Evolutionary conservation across 164 flowering plant species (phyloP), one percentile per base, ranked within the genome.

Genomic region (Nymphaea thermarum): DNA sequence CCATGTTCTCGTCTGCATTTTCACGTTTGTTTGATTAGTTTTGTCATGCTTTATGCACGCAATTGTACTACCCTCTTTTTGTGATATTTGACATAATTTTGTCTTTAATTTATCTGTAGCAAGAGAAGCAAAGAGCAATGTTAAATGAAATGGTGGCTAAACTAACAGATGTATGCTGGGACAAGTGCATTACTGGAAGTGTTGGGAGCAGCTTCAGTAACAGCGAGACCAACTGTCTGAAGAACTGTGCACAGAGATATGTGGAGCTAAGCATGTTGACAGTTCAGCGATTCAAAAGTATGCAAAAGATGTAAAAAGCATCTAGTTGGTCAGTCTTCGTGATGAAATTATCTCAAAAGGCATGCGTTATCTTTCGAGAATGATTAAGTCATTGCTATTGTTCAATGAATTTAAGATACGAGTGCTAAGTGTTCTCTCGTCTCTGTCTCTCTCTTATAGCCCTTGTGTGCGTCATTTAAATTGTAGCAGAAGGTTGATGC

Each of bases 121-220:
- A 74, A 71, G 74, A 74, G 67, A 67, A 74, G 74, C 51, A 74
- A 62, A 63, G 70, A 14, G 77, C 70, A 6, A 74, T 71, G 77
- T 62, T 74, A 18, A 71, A 71, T 60, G 68, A 74, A 43, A 67
- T 71, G 71, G 77, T 74, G 14, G 68, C 71, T 5, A 74, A 74
- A 60, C 55, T 74, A 8, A 74, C 77, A 18, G 67, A 71, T 42
- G 55, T 43, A 15, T 74, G 77, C 66, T 74, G 77, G 77, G 77
- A 74, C 44, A 74, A 74, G 47, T 74, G 77, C 65, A 64, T 74
- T 64, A 71, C 74, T 15, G 73, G 74, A 5, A 67, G 74, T 18
- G 55, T 72, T 6, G 74, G 77, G 43, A 74, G 66, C 65, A 74
- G 70, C 65, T 45, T 74, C 62, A 71, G 77, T 62, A 44, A 63